Conservation (phyloP, 495 filamentous ascomycete species). For the Penicillium atrosanguineum region DNA sequence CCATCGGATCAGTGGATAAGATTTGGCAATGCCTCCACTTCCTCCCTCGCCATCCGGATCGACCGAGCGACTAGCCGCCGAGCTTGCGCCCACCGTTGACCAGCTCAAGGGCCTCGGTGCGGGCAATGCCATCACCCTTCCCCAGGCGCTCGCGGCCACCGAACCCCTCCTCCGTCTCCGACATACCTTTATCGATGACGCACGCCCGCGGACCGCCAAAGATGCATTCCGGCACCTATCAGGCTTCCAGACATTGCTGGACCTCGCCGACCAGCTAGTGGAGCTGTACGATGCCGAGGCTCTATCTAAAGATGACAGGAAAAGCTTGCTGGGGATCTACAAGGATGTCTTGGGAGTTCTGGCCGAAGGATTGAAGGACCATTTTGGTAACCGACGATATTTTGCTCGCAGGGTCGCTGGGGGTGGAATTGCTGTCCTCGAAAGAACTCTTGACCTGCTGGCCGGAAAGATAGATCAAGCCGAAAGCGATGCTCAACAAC, state of each 20-base stretch:
- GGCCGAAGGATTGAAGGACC: conserved; percentile 71
- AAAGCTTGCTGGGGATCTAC: conserved; percentile 63
- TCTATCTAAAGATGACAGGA: conserved; percentile 56
- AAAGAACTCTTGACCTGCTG: conserved; percentile 62
- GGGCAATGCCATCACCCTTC: conserved; percentile 19
- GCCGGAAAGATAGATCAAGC: conserved; percentile 50
- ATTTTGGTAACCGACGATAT: conserved; percentile 83
- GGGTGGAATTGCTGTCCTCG: conserved; percentile 75
- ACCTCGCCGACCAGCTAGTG: conserved; percentile 63
- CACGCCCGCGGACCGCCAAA: conserved; percentile 47
- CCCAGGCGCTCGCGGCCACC: conserved; percentile 34
- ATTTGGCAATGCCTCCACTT: conserved; percentile 43
- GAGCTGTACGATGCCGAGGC: conserved; percentile 62
- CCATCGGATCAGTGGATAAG: conserved; percentile 39
- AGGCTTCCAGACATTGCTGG: conserved; percentile 75
- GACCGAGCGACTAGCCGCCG: conserved; percentile 56
- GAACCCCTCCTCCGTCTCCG: conserved; percentile 47
- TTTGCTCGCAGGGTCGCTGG: conserved; percentile 70
- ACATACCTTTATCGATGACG: conserved; percentile 55
- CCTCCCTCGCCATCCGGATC: conserved; percentile 62
- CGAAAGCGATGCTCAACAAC: conserved; percentile 64
- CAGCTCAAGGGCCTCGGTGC: conserved; percentile 39
- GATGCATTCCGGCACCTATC: conserved; percentile 81
- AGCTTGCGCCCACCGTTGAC: conserved; percentile 59
- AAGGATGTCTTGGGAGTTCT: conserved; percentile 69